Conservation (phyloP, 805 yeast species). For the Candida argentea region DNA sequence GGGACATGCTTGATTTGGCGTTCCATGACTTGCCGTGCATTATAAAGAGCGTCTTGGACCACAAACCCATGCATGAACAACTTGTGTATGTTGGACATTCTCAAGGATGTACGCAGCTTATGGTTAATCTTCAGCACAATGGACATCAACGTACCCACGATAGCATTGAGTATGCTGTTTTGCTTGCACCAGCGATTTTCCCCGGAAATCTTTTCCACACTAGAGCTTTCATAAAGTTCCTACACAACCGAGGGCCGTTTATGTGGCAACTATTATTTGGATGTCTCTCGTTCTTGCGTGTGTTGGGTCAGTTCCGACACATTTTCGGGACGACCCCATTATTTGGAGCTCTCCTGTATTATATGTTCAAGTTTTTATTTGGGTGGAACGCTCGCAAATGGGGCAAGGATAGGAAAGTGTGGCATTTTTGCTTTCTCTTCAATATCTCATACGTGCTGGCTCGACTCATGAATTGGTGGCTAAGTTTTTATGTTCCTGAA, state of each 20-base stretch:
- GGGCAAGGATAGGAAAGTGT: constrained; percentile 44
- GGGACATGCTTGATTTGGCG: constrained; percentile 87
- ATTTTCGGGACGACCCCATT: constrained; percentile 26
- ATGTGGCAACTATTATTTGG: constrained; percentile 57
- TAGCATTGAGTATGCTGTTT: constrained; percentile 58
- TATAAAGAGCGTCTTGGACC: constrained; percentile 46
- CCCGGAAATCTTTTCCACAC: constrained; percentile 70
- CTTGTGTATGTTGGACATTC: constrained; percentile 73
- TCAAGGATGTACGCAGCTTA: constrained; percentile 87
- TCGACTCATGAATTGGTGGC: constrained; percentile 89
- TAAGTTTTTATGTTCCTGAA: constrained; percentile 30
- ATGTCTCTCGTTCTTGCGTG: constrained; percentile 63
- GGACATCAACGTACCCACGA: constrained; percentile 27
- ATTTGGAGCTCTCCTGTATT: constrained; percentile 58
- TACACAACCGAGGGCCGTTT: constrained; percentile 40
- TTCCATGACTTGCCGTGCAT: constrained; percentile 66
- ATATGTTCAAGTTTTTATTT: constrained; percentile 79
- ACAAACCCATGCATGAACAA: constrained; percentile 30
- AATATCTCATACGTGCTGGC: constrained; percentile 79
- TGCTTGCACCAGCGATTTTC: constrained; percentile 85
- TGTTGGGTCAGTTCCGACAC: constrained; percentile 52
- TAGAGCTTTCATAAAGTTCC: constrained; percentile 49
- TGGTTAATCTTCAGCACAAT: constrained; percentile 49
- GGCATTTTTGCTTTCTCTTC: constrained; percentile 71
- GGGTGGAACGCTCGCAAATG: constrained; percentile 81